Conservation (phyloP, 2,329 filamentous ascomycete species). For the Fusarium annulatum region DNA sequence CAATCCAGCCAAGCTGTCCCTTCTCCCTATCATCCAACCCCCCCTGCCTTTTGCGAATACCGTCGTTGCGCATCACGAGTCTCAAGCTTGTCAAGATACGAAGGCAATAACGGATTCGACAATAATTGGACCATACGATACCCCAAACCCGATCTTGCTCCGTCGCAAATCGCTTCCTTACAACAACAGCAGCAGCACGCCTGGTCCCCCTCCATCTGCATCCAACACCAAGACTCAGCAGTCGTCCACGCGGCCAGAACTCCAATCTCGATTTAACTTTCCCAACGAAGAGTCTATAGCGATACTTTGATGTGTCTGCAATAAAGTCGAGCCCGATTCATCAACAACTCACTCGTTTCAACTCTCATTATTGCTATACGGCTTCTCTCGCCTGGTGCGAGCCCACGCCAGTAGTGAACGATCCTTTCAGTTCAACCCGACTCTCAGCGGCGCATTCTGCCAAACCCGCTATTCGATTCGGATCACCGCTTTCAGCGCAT, state of each 20-base stretch:
- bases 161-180: slow-evolving; percentile 26
- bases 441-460: slow-evolving; percentile 22
- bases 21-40: slow-evolving; percentile 25
- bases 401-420: slow-evolving; percentile 29
- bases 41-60: slow-evolving; percentile 29
- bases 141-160: slow-evolving; percentile 20
- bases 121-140: slow-evolving; percentile 28
- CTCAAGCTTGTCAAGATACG: slow-evolving; percentile 26
- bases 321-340: slow-evolving; percentile 18
- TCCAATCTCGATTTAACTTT: slow-evolving; percentile 2
- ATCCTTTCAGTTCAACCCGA: slow-evolving; percentile 7
- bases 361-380: slow-evolving; percentile 31
- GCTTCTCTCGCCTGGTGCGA: slow-evolving; percentile 43
- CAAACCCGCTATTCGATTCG: neutral
- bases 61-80: slow-evolving; percentile 39
- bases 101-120: slow-evolving; percentile 25
- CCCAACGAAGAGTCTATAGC: neutral
- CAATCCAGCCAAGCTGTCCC: slow-evolving; percentile 46
- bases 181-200: neutral
- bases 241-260: slow-evolving; percentile 14
- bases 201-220: neutral
- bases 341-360: slow-evolving; percentile 1
- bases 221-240: slow-evolving; percentile 10
- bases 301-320: slow-evolving; percentile 39
- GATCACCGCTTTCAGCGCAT: slow-evolving; percentile 26